phyloP scores from a whole-genome alignment of 331 rosid genomes.

The Phaseolus coccineus region DNA sequence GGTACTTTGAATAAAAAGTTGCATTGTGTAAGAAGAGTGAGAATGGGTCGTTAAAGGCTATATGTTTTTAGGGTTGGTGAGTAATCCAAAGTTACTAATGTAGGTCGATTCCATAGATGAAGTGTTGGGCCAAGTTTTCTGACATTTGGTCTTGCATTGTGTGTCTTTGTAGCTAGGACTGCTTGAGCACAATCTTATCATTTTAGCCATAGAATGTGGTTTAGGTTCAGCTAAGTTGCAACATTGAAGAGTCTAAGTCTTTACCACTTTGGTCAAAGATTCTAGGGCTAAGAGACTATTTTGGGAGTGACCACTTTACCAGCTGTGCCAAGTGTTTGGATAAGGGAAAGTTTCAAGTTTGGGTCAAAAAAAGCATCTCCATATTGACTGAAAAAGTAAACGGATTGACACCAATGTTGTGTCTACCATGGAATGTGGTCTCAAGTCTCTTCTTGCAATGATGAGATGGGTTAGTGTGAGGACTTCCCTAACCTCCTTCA shows the following conservation, averaged over 20 bases:
- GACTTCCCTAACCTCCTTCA: background rate
- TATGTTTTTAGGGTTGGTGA: background rate
- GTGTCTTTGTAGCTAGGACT: conserved; percentile 3
- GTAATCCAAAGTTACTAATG: background rate
- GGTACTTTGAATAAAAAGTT: background rate
- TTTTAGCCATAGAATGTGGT: background rate
- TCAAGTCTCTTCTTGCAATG: conserved; percentile 1
- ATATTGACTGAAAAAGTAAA: background rate
- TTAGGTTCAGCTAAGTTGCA: background rate
- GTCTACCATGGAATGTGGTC: background rate
- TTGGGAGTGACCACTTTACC: background rate
- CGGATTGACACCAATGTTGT: background rate
- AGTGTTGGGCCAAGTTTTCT: background rate
- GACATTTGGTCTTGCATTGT: background rate
- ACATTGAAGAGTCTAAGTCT: background rate
- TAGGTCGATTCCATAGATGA: conserved; percentile 16
- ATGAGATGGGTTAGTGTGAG: background rate
- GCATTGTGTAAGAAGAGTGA: background rate
- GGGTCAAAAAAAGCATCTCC: background rate
- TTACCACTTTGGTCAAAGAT: conserved; percentile 3
- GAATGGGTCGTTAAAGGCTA: background rate
- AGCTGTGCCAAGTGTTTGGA: background rate
- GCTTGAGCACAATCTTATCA: background rate
- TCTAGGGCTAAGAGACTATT: background rate
- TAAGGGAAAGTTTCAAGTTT: background rate